Percentiles rank a stretch among this genome's conserved stretches.
These are phyloP conservation scores for Suillus paluster DNA, from an alignment of 768 basidiomycete species.

Conservation along the genomic window DNA sequence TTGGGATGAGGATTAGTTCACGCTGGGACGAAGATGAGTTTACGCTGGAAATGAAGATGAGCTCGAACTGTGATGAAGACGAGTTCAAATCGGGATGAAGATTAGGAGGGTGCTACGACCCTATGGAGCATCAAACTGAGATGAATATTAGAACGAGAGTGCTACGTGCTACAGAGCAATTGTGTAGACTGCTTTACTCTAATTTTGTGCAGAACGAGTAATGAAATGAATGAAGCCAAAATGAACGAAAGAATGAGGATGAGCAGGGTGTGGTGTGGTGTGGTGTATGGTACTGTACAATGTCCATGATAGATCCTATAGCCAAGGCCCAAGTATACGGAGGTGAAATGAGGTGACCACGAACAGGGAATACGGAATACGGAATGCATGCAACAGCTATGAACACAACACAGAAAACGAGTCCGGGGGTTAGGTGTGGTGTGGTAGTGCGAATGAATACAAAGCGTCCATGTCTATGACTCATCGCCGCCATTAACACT, in stretches of 20 bases:
- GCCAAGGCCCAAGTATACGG: too few species aligned
- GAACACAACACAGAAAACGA: conserved; percentile 29
- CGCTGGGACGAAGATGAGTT: too few species aligned
- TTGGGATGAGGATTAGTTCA: conserved; percentile 89
- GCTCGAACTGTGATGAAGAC: too few species aligned
- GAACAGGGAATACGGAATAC: conserved; percentile 8
- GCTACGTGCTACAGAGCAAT: conserved; percentile 11
- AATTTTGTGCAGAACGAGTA: conserved; percentile 23
- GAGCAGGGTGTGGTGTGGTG: conserved; percentile 10
- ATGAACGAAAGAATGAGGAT: conserved; percentile 18
- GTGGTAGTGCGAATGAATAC: too few species aligned
- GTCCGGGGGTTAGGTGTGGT: conserved; percentile 17
- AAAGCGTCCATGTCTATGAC: conserved; percentile 16
- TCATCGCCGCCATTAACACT: too few species aligned
- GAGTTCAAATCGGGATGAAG: conserved; percentile 92
- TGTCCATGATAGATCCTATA: conserved; percentile 37
- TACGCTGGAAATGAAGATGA: too few species aligned
- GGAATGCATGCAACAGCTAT: conserved; percentile 18
- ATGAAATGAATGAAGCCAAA: conserved; percentile 16
- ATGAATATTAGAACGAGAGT: conserved; percentile 61
- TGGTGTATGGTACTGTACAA: conserved; percentile 28
- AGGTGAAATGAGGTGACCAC: too few species aligned
- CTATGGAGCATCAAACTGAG: conserved; percentile 79
- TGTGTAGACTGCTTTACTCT: conserved; percentile 32
- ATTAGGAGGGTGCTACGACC: conserved; percentile 37